These are phyloP conservation scores for Erodium trifolium DNA, from an alignment of 441 rosid genomes.

Conservation along the genomic window DNA sequence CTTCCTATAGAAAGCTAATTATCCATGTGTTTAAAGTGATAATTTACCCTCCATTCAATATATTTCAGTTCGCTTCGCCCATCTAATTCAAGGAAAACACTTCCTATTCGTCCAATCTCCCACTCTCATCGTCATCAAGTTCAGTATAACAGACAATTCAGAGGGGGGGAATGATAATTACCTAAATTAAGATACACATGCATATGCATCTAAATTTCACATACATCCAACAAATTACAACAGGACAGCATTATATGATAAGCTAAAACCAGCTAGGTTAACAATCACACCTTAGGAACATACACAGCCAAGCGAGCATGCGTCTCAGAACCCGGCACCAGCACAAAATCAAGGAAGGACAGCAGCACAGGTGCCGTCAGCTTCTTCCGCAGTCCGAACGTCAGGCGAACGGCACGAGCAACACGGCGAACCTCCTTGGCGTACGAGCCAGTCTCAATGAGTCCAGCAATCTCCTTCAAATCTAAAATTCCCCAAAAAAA, in stretches of 20 bases:
- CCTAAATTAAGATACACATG: neutral
- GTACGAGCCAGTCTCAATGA: conserved; percentile 2
- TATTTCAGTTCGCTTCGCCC: neutral
- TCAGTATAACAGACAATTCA: neutral
- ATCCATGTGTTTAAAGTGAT: neutral
- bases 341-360: conserved; percentile 1
- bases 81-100: neutral
- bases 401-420: neutral
- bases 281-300: conserved; percentile 5
- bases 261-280: neutral
- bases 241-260: neutral
- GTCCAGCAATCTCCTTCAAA: conserved; percentile 2
- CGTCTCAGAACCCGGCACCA: neutral
- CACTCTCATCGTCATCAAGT: too few relatives aligned
- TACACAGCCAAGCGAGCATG: neutral
- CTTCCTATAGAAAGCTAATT: neutral
- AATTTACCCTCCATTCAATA: neutral
- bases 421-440: conserved; percentile 6
- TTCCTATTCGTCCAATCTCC: too few relatives aligned
- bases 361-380: neutral
- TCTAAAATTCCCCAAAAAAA: neutral
- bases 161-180: neutral
- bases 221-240: neutral
- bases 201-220: neutral
- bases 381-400: neutral